Evolutionary conservation across 345 rosid genomes (phyloP).

Genomic region (Crucihimalaya himalaica): DNA sequence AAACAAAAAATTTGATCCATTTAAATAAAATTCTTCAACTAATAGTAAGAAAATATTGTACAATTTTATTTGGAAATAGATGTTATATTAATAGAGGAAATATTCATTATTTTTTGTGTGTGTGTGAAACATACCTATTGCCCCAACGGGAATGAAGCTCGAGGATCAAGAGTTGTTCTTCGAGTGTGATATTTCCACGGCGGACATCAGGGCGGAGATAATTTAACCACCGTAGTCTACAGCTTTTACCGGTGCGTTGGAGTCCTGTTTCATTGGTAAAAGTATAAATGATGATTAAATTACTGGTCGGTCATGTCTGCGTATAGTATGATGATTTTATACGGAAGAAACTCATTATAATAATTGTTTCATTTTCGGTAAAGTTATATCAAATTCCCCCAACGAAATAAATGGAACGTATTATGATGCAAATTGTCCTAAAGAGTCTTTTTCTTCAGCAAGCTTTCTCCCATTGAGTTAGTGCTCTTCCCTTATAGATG

Average conservation of each 20-base stretch:
- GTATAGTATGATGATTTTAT: constrained; percentile 29
- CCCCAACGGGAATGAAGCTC: constrained; percentile 98
- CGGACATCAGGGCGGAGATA: constrained; percentile 93
- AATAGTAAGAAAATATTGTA: background rate
- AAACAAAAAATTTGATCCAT: background rate
- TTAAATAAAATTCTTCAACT: background rate
- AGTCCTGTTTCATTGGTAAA: constrained; percentile 58
- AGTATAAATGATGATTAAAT: constrained; percentile 15
- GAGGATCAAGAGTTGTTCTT: constrained; percentile 90
- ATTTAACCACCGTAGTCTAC: constrained; percentile 91
- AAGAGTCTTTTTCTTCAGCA: constrained; percentile 40
- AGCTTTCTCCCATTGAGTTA: constrained; percentile 46
- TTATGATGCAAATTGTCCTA: constrained; percentile 40
- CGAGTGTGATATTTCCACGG: constrained; percentile 87
- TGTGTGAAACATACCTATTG: constrained; percentile 57
- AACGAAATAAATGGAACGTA: constrained; percentile 14
- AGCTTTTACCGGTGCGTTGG: constrained; percentile 92
- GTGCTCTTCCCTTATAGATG: constrained; percentile 44
- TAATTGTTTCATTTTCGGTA: constrained; percentile 26
- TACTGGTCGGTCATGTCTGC: constrained; percentile 22
- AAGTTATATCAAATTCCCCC: constrained; percentile 25
- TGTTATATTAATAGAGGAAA: background rate
- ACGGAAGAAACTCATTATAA: constrained; percentile 36
- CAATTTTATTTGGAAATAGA: background rate
- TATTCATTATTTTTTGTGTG: background rate